Evolutionary conservation across 495 filamentous ascomycete genomes (phyloP).

Genomic region (Diplogelasinospora grovesii): DNA sequence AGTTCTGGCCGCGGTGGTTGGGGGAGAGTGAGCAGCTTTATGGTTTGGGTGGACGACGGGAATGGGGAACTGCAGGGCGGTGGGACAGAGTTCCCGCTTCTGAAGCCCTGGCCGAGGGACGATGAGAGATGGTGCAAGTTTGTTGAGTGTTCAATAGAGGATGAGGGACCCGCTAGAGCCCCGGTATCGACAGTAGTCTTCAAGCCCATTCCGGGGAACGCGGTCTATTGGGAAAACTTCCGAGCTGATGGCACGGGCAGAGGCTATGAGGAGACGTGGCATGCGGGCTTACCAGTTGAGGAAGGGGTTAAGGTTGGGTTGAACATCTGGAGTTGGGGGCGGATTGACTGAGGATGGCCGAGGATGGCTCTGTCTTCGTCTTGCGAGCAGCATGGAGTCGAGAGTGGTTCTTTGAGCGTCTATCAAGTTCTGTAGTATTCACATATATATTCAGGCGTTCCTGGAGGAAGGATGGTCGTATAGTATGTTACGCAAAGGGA

Average conservation of each 20-base stretch:
- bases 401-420: too few species aligned
- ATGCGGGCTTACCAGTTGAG: conserved; percentile 39
- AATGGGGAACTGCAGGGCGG: conserved; percentile 30
- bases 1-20: conserved; percentile 32
- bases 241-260: conserved; percentile 35
- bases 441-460: too few species aligned
- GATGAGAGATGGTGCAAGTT: conserved; percentile 38
- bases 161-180: too few species aligned
- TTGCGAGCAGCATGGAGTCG: too few species aligned
- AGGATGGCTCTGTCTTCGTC: too few species aligned
- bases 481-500: too few species aligned
- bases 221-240: conserved; percentile 47
- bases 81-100: conserved; percentile 39
- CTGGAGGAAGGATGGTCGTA: too few species aligned
- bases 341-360: conserved; percentile 19
- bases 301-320: conserved; percentile 39
- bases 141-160: conserved; percentile 28
- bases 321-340: conserved; percentile 43
- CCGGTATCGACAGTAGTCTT: too few species aligned
- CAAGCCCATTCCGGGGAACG: conserved; percentile 37
- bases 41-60: conserved; percentile 36
- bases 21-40: conserved; percentile 43
- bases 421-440: too few species aligned
- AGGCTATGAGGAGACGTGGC: conserved; percentile 42
- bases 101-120: conserved; percentile 17